A percentile compares a stretch with the other conserved stretches of the same genome.
These are phyloP conservation scores for Paxillus rubicundulus DNA, from an alignment of 768 basidiomycete species.

Conservation along the genomic window DNA sequence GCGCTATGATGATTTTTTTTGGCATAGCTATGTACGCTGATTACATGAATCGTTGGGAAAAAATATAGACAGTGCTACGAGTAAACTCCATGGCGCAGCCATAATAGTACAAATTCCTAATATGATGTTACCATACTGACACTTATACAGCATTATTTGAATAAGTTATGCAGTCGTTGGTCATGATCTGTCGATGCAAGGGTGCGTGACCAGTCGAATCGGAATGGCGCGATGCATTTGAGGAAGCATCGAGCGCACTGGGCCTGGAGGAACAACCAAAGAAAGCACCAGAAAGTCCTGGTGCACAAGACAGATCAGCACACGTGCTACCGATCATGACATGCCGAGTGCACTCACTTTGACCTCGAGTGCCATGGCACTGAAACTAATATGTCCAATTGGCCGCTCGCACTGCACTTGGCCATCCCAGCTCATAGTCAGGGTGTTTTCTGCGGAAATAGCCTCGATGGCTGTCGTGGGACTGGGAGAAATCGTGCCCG, in stretches of 20 bases:
- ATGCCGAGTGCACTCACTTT: constrained; percentile 38
- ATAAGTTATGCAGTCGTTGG: constrained; percentile 3
- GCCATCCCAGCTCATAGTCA: constrained; percentile 62
- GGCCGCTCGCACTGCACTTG: constrained; percentile 42
- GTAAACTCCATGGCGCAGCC: too few species aligned
- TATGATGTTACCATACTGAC: neutral
- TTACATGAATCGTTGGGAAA: too few species aligned
- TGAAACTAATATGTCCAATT: constrained; percentile 48
- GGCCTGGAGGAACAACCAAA: constrained; percentile 39
- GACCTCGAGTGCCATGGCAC: constrained; percentile 44
- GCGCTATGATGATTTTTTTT: too few species aligned
- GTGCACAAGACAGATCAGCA: constrained; percentile 2
- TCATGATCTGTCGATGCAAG: constrained; percentile 39
- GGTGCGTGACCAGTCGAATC: constrained; percentile 62
- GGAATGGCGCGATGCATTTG: constrained; percentile 50
- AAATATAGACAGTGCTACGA: too few species aligned
- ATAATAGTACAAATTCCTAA: neutral
- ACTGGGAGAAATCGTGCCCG: constrained; percentile 41
- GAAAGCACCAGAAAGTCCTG: constrained; percentile 62
- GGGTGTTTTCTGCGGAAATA: constrained; percentile 24
- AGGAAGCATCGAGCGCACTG: constrained; percentile 32
- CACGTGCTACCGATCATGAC: neutral
- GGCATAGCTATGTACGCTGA: too few species aligned
- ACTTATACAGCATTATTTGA: constrained; percentile 12
- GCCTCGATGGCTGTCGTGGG: constrained; percentile 38